Conservation (phyloP, 2,329 filamentous ascomycete genomes). For the Hymenoscyphus infarciens region DNA sequence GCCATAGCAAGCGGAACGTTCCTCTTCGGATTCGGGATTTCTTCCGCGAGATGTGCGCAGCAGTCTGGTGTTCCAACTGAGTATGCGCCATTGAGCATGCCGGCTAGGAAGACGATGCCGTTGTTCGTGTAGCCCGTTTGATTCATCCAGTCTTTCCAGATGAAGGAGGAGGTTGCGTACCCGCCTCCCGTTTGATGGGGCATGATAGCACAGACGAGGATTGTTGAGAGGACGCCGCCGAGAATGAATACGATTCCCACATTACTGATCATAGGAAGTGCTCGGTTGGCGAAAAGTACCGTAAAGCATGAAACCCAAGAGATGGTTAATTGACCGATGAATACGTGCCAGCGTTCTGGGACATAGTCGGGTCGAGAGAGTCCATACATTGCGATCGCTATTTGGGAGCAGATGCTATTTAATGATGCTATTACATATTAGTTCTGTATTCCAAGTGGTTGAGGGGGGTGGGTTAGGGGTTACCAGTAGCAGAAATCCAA, state of each 20-base stretch:
- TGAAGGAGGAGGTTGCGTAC: slow-evolving; percentile 40
- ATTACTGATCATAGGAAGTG: slow-evolving; percentile 50
- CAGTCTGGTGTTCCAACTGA: slow-evolving; percentile 64
- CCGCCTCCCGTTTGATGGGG: slow-evolving; percentile 42
- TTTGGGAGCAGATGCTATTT: slow-evolving; percentile 41
- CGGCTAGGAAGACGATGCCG: slow-evolving; percentile 55
- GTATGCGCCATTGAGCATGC: slow-evolving; percentile 66
- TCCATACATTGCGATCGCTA: slow-evolving; percentile 46
- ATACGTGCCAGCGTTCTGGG: slow-evolving; percentile 48
- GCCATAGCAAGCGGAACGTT: slow-evolving; percentile 53
- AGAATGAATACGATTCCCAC: slow-evolving; percentile 52
- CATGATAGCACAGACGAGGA: slow-evolving; percentile 47
- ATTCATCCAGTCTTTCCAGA: slow-evolving; percentile 45
- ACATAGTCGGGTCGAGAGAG: slow-evolving; percentile 45
- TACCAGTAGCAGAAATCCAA: slow-evolving; percentile 33
- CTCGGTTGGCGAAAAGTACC: slow-evolving; percentile 53
- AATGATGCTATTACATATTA: slow-evolving; percentile 23
- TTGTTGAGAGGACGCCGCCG: slow-evolving; percentile 50
- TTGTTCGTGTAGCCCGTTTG: slow-evolving; percentile 44
- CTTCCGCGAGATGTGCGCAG: slow-evolving; percentile 61
- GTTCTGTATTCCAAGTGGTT: not conserved
- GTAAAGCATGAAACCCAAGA: slow-evolving; percentile 44
- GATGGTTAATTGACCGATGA: slow-evolving; percentile 45
- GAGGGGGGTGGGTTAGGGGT: not conserved
- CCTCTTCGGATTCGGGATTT: slow-evolving; percentile 51